Base-by-base conservation (phyloP, 2,329 filamentous ascomycete species). In the Harringtonia lauricola region DNA sequence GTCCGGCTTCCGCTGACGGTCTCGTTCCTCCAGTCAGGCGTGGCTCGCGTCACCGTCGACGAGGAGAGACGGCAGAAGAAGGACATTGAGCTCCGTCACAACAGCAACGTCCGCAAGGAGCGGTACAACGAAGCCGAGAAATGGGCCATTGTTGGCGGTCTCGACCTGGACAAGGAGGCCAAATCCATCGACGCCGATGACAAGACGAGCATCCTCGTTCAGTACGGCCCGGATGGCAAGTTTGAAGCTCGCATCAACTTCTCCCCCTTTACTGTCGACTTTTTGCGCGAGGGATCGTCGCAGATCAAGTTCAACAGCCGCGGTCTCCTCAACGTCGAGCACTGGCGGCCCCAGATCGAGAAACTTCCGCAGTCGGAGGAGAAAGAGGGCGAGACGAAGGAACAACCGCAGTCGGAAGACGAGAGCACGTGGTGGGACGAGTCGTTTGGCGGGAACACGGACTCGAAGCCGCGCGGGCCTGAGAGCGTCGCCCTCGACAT, bases 341-440 rank as follows among this genome's bases (percentile, higher is more conserved):
- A 98, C 59, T 98, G 92, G 92, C 74, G 92, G 48, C 74, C 83
- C 36, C 94, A 95, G 72, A 64, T 87, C 15, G 89, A 95, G 35
- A 67, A 71, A 52, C 57, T 61, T 2, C 24, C 24, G 7, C 67
- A 71, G 50, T 68, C 71, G 48, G 60, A 63, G 44, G 61, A 65
- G 39, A 63, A 59, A 5, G 60, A 65, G 15, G 62, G 62, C 43
- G 51, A 53, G 33, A 52, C 55, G 30, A 62, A 67, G 22, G 60
- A 26, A 10, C 7, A 6, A 26, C 24, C 24, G 24, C 24, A 26
- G 24, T 7, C 69, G 14, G 77, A 83, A 50, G 85, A 92, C 51
- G 85, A 95, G 59, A 84, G 81, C 64, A 95, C 89, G 4, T 95
- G 88, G 87, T 98, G 92, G 92, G 92, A 98, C 8, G 92, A 98